Base-by-base conservation (phyloP, 2,329 filamentous ascomycete species). In the Claviceps quebecensis region DNA sequence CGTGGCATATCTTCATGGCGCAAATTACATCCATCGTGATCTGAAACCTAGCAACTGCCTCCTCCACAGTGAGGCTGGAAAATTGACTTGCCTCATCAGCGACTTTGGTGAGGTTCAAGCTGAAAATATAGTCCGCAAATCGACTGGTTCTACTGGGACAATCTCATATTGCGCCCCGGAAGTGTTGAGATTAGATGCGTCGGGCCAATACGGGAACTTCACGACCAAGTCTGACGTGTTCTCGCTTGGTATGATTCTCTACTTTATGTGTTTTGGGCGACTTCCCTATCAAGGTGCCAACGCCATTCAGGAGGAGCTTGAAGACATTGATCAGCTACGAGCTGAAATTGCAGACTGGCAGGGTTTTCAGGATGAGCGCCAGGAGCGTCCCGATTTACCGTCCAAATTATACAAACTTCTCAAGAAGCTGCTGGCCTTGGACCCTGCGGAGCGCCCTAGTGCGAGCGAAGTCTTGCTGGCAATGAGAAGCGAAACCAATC, bases 211-310 rank as follows among this genome's bases (percentile, higher is more conserved):
- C 59, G 89, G 86, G 7, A 95, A 97, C 63, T 98, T 98, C 61
- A 95, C 89, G 0, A 90, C 87, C 26, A 98, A 97, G 63, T 96
- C 90, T 0, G 93, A 98, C 62, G 86, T 98, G n/a, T 98, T 98
- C 67, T 96, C 90, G 1, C 72, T 98, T 0, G 93, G 93, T 47
- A 96, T 98, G 91, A 97, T 97, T 52, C 76, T 98, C 3, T 95
- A 97, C 66, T 98, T 98, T 63, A 85, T 98, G 75, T 98, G 93
- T 65, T 98, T 98, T 63, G 87, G 85, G 1, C 78, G 84, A 46
- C 75, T 98, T 11, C 93, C 93, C 0, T 98, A 97, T 63, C 74
- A 70, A 23, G 86, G 84, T 58, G 87, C 90, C 49, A 91, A 97
- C 62, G 76, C 84, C 3, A 75, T 94, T 22, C 81, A 95, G 54